phyloP scores from a whole-genome alignment of 1,139 yeast genomes.

The Zygoascus meyerae region DNA sequence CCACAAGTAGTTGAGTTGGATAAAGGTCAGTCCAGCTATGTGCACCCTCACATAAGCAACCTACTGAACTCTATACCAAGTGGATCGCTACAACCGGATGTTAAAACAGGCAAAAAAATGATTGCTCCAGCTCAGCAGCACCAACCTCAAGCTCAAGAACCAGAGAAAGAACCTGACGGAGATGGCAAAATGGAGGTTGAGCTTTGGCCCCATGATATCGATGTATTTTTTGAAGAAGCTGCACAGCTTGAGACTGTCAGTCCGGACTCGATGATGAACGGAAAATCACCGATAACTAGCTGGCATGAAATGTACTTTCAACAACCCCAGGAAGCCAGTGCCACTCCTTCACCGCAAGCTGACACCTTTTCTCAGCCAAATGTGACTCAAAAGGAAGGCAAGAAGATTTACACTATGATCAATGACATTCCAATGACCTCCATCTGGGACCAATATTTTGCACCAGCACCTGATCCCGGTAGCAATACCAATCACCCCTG shows the following conservation, averaged over 20 bases:
- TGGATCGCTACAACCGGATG: neutral
- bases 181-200: neutral
- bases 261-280: slow-evolving; percentile 11
- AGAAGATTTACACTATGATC: slow-evolving; percentile 54
- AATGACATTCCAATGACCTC: slow-evolving; percentile 62
- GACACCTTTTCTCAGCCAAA: slow-evolving; percentile 4
- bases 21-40: slow-evolving; percentile 2
- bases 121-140: slow-evolving; percentile 1
- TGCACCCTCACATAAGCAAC: slow-evolving; percentile 6
- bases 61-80: slow-evolving; percentile 6
- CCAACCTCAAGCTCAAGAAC: slow-evolving; percentile 2
- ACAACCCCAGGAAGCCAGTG: slow-evolving; percentile 5
- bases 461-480: slow-evolving; percentile 10
- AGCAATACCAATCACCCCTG: slow-evolving; percentile 4
- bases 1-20: slow-evolving; percentile 3
- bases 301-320: slow-evolving; percentile 4
- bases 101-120: neutral
- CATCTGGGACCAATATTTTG: slow-evolving; percentile 72
- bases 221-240: slow-evolving; percentile 27
- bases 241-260: slow-evolving; percentile 16
- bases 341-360: slow-evolving; percentile 5
- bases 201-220: slow-evolving; percentile 23
- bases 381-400: slow-evolving; percentile 39
- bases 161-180: slow-evolving; percentile 15
- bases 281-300: slow-evolving; percentile 6